Evolutionary conservation across 1,284 basidiomycete species (phyloP).

Genomic region (Melampsora larici-populina): DNA sequence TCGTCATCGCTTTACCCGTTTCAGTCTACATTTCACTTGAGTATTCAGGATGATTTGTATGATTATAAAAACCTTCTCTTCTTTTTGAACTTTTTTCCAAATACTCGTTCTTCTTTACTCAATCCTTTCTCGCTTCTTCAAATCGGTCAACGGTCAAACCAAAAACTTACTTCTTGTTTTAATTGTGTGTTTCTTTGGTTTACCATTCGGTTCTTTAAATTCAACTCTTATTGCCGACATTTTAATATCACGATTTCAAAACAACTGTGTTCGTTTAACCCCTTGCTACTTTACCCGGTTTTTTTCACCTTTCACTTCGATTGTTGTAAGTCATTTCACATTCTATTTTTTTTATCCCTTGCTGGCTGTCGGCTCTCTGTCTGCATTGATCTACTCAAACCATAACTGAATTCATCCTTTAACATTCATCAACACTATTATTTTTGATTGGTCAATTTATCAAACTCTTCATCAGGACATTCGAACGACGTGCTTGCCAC

Average conservation of each 20-base stretch:
- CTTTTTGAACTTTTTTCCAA: background rate
- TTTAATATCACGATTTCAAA: background rate
- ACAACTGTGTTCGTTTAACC: background rate
- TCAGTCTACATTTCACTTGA: background rate
- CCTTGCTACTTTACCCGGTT: background rate
- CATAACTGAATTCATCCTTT: background rate
- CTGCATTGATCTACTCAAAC: background rate
- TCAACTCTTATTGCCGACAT: background rate
- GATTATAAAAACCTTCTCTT: background rate
- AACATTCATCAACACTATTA: background rate
- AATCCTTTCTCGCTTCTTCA: background rate
- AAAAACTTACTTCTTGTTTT: too few species aligned
- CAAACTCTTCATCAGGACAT: background rate
- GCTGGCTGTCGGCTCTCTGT: background rate
- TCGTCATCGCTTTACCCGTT: background rate
- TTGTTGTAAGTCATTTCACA: background rate
- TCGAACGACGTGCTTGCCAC: background rate
- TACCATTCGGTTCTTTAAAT: background rate
- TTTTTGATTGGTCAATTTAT: background rate
- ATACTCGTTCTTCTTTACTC: background rate
- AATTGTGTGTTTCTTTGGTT: too few species aligned
- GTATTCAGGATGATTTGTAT: background rate
- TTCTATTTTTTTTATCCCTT: background rate
- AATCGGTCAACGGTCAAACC: background rate
- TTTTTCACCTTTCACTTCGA: background rate